phyloP scores from a whole-genome alignment of 2,329 filamentous ascomycete species.

The Pseudogymnoascus sp. region DNA sequence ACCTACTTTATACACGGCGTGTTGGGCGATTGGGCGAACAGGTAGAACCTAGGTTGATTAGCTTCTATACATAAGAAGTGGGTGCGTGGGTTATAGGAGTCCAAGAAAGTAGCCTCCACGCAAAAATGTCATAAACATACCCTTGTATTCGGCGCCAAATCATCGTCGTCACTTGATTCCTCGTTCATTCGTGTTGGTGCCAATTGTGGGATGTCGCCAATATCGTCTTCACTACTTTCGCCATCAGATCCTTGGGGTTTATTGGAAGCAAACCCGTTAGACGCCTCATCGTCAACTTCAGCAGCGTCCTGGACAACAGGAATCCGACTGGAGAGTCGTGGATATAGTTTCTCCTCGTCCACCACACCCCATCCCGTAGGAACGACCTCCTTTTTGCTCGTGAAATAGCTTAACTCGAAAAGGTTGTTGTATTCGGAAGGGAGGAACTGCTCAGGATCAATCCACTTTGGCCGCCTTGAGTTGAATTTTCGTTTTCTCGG shows the following conservation, averaged over 20 bases:
- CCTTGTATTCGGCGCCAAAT: constrained; percentile 12
- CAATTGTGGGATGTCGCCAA: constrained; percentile 16
- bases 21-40: constrained; percentile 22
- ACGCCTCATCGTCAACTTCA: constrained; percentile 18
- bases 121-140: constrained; percentile 18
- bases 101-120: neutral
- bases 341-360: constrained; percentile 47
- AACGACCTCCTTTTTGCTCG: constrained; percentile 43
- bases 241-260: constrained; percentile 40
- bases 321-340: constrained; percentile 40
- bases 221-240: constrained; percentile 38
- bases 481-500: neutral
- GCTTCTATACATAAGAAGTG: neutral
- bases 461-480: constrained; percentile 41
- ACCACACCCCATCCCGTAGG: constrained; percentile 62
- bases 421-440: constrained; percentile 56
- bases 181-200: constrained; percentile 48
- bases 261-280: constrained; percentile 34
- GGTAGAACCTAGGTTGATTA: constrained; percentile 23
- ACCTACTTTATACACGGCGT: constrained; percentile 24
- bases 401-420: constrained; percentile 67
- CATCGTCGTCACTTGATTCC: constrained; percentile 46
- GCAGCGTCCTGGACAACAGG: constrained; percentile 10
- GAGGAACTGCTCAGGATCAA: constrained; percentile 47
- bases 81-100: neutral